Conservation (phyloP, 495 filamentous ascomycete species). For the Xylaria sp. region DNA sequence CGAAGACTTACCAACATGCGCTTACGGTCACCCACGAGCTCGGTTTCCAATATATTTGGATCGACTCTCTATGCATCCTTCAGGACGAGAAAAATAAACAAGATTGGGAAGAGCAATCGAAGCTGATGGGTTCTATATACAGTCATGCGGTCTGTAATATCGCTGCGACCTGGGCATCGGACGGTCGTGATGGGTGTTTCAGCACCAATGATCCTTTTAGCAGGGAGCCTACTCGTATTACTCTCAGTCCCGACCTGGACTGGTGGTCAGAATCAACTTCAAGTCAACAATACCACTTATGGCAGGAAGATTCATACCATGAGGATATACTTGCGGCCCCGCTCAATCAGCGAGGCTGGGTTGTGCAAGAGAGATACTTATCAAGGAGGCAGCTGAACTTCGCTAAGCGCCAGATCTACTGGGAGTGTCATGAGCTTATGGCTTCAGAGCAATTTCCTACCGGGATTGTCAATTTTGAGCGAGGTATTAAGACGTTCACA, state of each 20-base stretch:
- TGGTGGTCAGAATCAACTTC: too few species aligned
- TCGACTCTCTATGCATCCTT: conserved; percentile 39
- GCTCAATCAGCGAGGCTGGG: conserved; percentile 41
- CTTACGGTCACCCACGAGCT: conserved; percentile 26
- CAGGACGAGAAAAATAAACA: conserved; percentile 30
- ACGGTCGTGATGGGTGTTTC: conserved; percentile 25
- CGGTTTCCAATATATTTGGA: conserved; percentile 38
- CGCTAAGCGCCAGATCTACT: conserved; percentile 35
- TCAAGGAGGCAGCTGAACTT: conserved; percentile 38
- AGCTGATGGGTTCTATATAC: conserved; percentile 34
- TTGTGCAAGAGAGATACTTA: conserved; percentile 44
- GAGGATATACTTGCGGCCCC: conserved; percentile 1
- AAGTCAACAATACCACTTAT: not conserved
- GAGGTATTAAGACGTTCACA: too few species aligned
- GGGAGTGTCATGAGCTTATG: conserved; percentile 36
- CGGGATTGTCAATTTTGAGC: not conserved
- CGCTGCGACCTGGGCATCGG: conserved; percentile 23
- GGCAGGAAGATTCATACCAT: not conserved
- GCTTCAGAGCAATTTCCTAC: conserved; percentile 28
- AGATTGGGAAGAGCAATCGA: conserved; percentile 37
- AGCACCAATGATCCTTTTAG: conserved; percentile 11
- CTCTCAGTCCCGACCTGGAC: too few species aligned
- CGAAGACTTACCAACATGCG: conserved; percentile 33
- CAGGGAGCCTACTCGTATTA: not conserved
- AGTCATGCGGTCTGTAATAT: conserved; percentile 30